Percentiles rank a stretch among this genome's conserved stretches.
These are phyloP conservation scores for Mesembryanthemum crystallinum DNA, from an alignment of 148 eudicot genomes.

Conservation along the genomic window DNA sequence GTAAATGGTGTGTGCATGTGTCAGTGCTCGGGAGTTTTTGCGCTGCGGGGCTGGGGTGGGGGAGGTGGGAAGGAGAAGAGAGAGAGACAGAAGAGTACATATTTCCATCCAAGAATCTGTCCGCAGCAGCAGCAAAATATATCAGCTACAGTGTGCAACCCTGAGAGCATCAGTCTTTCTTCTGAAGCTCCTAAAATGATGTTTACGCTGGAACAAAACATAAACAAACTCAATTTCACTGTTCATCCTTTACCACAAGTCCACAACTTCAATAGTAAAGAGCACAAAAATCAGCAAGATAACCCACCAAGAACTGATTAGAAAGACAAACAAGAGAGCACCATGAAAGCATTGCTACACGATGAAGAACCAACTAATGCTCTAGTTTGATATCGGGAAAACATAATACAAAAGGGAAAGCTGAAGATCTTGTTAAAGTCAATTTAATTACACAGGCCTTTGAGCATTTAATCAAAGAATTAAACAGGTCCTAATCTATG, in stretches of 20 bases:
- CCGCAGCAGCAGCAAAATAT: conserved; percentile 86
- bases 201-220: conserved; percentile 49
- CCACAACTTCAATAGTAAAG: neutral
- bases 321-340: neutral
- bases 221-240: neutral
- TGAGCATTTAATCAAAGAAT: neutral
- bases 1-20: no score
- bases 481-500: conserved; percentile 1
- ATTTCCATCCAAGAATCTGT: conserved; percentile 92
- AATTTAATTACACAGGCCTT: neutral
- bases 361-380: neutral
- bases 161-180: conserved; percentile 78
- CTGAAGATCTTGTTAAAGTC: neutral
- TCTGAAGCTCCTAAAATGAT: conserved; percentile 54
- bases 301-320: neutral
- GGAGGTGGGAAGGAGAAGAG: neutral
- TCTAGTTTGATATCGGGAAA: neutral
- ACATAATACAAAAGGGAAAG: neutral
- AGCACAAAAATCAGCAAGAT: neutral
- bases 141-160: conserved; percentile 83
- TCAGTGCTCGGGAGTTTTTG: no score
- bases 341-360: neutral
- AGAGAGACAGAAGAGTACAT: conserved; percentile 46
- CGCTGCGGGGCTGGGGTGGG: neutral
- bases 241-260: neutral